These are phyloP conservation scores for Venturia asperata DNA, from an alignment of 2,329 filamentous ascomycete genomes.

Conservation along the genomic window DNA sequence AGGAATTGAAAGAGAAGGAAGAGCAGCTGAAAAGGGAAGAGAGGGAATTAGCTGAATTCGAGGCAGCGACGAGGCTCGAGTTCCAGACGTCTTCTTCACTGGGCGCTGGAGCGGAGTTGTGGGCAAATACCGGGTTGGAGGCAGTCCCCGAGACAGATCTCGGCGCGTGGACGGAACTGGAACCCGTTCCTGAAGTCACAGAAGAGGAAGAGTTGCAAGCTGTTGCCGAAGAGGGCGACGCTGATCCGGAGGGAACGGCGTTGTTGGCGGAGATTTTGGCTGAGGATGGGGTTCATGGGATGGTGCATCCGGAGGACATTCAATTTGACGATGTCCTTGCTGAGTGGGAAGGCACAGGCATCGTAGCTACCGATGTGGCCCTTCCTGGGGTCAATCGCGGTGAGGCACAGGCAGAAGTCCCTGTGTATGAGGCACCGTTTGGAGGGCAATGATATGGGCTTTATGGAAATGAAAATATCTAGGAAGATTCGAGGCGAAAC, in stretches of 20 bases:
- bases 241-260: not conserved
- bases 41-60: not conserved
- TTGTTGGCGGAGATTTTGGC: not conserved
- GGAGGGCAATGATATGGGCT: too few species aligned
- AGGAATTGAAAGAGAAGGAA: slow-evolving; percentile 15
- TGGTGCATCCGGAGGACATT: not conserved
- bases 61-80: not conserved
- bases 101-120: not conserved
- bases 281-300: not conserved
- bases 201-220: slow-evolving; percentile 9
- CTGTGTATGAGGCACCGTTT: too few species aligned
- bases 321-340: not conserved
- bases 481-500: too few species aligned
- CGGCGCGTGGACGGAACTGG: not conserved
- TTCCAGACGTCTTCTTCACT: not conserved
- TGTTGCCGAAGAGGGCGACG: not conserved
- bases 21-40: not conserved
- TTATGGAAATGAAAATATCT: too few species aligned
- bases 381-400: not conserved
- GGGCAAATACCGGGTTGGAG: not conserved
- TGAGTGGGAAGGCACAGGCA: not conserved
- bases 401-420: too few species aligned
- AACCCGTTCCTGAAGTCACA: not conserved
- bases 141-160: not conserved
- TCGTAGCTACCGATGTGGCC: not conserved